Percentiles rank a stretch among this genome's conserved stretches.
Conservation (phyloP, 1,284 basidiomycete genomes). For the Ustilago loliicola region DNA sequence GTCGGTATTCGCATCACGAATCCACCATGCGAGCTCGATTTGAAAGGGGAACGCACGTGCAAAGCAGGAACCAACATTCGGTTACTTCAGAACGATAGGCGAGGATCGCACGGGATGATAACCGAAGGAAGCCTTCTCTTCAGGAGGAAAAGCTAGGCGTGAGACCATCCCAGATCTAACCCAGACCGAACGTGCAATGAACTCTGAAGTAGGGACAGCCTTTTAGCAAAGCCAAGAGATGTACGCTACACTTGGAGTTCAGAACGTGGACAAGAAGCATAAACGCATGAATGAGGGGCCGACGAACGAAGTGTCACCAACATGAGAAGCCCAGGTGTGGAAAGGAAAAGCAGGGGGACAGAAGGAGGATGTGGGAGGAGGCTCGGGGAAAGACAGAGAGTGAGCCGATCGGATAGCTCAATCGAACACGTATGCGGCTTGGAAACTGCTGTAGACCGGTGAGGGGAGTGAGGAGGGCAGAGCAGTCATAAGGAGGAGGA, state of each 20-base stretch:
- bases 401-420: neutral
- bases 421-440: neutral
- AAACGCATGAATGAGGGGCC: neutral
- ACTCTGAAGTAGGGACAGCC: no score
- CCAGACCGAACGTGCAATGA: neutral
- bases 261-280: constrained; percentile 18
- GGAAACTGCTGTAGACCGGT: no score
- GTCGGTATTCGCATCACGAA: no score
- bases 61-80: constrained; percentile 14
- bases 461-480: neutral
- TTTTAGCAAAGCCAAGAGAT: neutral
- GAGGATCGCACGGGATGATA: no score
- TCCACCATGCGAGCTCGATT: neutral
- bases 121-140: neutral
- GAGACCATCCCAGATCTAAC: neutral
- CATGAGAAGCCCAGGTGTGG: no score
- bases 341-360: no score
- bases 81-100: no score
- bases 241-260: neutral
- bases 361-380: no score
- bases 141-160: neutral
- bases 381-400: no score
- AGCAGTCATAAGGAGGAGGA: neutral
- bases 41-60: constrained; percentile 19
- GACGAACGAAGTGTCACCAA: neutral